phyloP scores from a whole-genome alignment of 306 rosid genomes.

The Astragalus membranaceus region DNA sequence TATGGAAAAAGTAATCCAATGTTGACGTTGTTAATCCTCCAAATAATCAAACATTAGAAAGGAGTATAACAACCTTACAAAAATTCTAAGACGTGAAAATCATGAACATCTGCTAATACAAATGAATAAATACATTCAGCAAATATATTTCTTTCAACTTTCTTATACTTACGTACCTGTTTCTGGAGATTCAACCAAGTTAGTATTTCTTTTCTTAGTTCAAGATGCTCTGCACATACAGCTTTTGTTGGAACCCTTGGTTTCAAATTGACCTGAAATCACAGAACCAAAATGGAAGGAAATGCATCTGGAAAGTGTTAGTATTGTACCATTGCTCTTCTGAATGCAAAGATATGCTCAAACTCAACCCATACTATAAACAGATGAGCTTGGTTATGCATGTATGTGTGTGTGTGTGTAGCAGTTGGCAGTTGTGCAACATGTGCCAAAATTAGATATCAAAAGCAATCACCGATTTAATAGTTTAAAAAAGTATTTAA shows the following conservation, averaged over 20 bases:
- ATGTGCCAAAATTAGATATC: not conserved
- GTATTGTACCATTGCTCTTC: not conserved
- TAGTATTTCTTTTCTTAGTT: slow-evolving; percentile 87
- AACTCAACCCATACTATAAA: not conserved
- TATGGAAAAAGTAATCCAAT: not conserved
- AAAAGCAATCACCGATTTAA: slow-evolving; percentile 1
- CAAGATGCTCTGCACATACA: slow-evolving; percentile 97
- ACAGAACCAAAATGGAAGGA: not conserved
- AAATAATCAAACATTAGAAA: not conserved
- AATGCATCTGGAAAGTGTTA: not conserved
- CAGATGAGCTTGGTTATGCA: not conserved
- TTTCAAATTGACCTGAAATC: slow-evolving; percentile 73
- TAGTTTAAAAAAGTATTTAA: too few species aligned
- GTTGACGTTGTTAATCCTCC: not conserved
- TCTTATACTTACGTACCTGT: slow-evolving; percentile 49
- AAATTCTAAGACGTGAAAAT: slow-evolving; percentile 7
- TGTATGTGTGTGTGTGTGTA: not conserved
- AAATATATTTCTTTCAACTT: slow-evolving; percentile 9
- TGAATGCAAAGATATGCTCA: not conserved
- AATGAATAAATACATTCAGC: not conserved
- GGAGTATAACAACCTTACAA: slow-evolving; percentile 1
- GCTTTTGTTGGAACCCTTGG: slow-evolving; percentile 98
- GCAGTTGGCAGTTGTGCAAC: not conserved
- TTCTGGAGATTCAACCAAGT: slow-evolving; percentile 94
- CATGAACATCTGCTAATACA: not conserved